phyloP scores from a whole-genome alignment of 805 yeast genomes.

The Wickerhamomyces bisporus region DNA sequence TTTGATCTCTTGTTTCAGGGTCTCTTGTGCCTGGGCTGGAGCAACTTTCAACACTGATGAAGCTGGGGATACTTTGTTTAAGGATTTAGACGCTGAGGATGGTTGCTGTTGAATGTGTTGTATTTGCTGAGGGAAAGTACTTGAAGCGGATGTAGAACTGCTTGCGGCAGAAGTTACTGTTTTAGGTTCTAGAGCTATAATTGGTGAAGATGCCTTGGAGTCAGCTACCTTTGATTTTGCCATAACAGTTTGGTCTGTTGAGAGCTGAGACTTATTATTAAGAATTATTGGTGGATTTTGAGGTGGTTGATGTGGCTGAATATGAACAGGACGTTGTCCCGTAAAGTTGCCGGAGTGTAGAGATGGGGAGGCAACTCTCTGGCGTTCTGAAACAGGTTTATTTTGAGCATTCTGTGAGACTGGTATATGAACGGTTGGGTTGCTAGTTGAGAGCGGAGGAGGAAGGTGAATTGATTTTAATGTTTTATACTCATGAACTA shows the following conservation, averaged over 20 bases:
- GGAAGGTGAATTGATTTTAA: not conserved
- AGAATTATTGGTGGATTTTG: no score
- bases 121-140: not conserved
- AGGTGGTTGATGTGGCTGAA: no score
- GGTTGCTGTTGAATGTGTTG: not conserved
- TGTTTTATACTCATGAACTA: conserved; percentile 12
- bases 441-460: no score
- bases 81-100: not conserved
- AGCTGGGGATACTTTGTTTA: not conserved
- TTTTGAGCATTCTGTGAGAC: no score
- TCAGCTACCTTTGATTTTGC: no score
- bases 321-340: no score
- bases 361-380: conserved; percentile 18
- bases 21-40: not conserved
- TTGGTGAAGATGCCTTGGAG: not conserved
- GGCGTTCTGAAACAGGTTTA: conserved; percentile 9
- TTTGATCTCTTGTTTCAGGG: not conserved
- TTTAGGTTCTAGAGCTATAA: not conserved
- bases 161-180: not conserved
- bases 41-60: not conserved
- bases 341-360: no score
- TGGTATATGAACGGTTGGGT: no score
- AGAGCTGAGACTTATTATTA: no score
- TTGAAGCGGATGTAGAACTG: not conserved
- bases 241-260: no score